Base-by-base conservation (phyloP, 2,329 filamentous ascomycete species). In the Epichloe coenophiala region DNA sequence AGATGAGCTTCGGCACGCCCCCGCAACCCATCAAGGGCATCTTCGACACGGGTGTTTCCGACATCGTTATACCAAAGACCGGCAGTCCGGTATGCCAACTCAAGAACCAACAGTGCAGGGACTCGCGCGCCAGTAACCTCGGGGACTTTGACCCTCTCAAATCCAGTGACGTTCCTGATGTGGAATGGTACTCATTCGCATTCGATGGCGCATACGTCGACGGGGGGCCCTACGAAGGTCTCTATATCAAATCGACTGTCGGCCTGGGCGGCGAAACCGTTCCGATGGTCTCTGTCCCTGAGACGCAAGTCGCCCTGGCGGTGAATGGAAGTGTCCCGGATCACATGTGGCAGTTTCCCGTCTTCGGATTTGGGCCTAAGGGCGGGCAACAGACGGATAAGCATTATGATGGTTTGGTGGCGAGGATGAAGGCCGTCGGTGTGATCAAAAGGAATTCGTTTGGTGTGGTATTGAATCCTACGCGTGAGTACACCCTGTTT, bases 171-270 rank as follows among this genome's bases (percentile, higher is more conserved):
- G 44, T 46, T 5, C 2, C 0, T 6, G 15, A 6, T 3, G 5
- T 27, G 2, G 4, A 15, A 5, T 15, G 39, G 12, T 21, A 5
- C 7, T 1, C 1, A 1, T 46, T 46, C 33, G 2, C n/a, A n/a
- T n/a, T n/a, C n/a, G n/a, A 1, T 2, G 44, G 27, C 44, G 1
- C 0, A 5, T 38, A 27, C n/a, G 1, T 0, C 11, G 33, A 2
- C 6, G 0, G 1, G 3, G 33, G 27, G n/a, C 4, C 1, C 27
- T 46, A 36, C 33, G 0, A 11, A 8, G 45, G 45, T n/a, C 1
- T 0, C 23, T 36, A 36, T 13, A 19, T 46, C 7, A 36, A 46
- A 2, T 23, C 15, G 17, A 35, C 15, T 21, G 33, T 46, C 33
- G 11, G 33, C 36, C 7, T 46, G n/a, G 33, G 33, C 33, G 5